Percentiles rank a stretch among this genome's conserved stretches.
Conservation (phyloP, 257 asterid species). For the Penstemon barbatus region DNA sequence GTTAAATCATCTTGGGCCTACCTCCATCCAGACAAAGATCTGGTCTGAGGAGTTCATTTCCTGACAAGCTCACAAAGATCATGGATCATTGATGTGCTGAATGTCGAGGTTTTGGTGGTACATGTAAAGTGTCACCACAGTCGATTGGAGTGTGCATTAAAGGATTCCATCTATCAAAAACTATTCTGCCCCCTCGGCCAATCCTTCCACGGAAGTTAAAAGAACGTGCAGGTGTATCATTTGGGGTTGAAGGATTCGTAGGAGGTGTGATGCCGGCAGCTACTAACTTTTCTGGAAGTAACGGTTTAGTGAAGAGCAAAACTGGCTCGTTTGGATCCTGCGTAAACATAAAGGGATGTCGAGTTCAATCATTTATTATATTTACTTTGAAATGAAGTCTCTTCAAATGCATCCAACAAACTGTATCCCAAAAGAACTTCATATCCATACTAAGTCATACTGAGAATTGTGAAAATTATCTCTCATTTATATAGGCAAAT, state of each 20-base stretch:
- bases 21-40: constrained; percentile 5
- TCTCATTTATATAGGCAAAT: not conserved
- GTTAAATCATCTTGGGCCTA: not conserved
- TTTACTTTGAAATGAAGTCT: not conserved
- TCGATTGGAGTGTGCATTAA: constrained; percentile 67
- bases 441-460: constrained; percentile 11
- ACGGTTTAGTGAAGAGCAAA: constrained; percentile 74
- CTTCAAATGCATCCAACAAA: not conserved
- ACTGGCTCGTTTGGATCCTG: constrained; percentile 85
- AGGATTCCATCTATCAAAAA: constrained; percentile 88
- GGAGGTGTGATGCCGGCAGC: constrained; percentile 87
- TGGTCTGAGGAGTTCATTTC: not conserved
- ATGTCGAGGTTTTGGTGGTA: constrained; percentile 62
- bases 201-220: constrained; percentile 66
- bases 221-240: constrained; percentile 43
- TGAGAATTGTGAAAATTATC: not conserved
- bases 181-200: constrained; percentile 92
- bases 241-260: constrained; percentile 50
- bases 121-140: constrained; percentile 51
- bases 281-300: constrained; percentile 81
- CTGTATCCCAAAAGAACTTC: not conserved
- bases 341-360: constrained; percentile 28
- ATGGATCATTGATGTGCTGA: constrained; percentile 45
- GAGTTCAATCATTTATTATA: constrained; percentile 5
- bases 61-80: constrained; percentile 5